These are phyloP conservation scores for Phytophthora pinifolia DNA, from an alignment of 352 stramenopile species.

Conservation along the genomic window DNA sequence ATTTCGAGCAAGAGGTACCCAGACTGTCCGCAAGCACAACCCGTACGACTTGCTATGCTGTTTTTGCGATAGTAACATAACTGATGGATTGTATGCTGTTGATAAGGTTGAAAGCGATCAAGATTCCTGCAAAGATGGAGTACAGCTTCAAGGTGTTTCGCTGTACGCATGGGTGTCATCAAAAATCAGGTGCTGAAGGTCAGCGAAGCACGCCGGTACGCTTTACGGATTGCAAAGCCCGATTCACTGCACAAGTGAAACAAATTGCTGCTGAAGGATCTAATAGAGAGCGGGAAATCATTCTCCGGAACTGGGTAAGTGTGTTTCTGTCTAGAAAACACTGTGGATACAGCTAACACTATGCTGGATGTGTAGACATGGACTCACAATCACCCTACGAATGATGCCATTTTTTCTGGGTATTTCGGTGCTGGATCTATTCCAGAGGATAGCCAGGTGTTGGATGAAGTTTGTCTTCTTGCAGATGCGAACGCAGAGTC, in stretches of 20 bases:
- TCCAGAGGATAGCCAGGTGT: not conserved
- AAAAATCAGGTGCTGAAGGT: not conserved
- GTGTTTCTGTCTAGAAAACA: too few relatives aligned
- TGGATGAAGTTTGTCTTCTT: not conserved
- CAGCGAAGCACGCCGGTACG: not conserved
- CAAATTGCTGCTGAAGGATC: not conserved
- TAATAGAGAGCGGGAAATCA: not conserved
- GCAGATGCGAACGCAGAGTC: not conserved
- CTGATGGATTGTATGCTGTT: not conserved
- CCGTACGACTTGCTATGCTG: not conserved
- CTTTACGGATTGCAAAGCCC: not conserved
- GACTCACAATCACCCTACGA: conserved; percentile 1
- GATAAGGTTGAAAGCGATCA: not conserved
- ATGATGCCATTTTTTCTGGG: not conserved
- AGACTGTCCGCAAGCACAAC: conserved; percentile 1
- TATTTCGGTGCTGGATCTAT: not conserved
- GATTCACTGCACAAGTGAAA: not conserved
- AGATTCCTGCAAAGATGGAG: conserved; percentile 2
- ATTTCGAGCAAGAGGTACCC: not conserved
- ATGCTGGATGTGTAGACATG: not conserved
- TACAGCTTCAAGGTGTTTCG: conserved; percentile 2
- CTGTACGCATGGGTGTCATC: not conserved
- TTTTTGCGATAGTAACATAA: not conserved
- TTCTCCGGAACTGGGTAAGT: not conserved
- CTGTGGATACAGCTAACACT: not conserved